A percentile compares a stretch with the other conserved stretches of the same genome.
These are phyloP conservation scores for Cyamopsis tetragonoloba DNA, from an alignment of 306 rosid species.

Conservation along the genomic window DNA sequence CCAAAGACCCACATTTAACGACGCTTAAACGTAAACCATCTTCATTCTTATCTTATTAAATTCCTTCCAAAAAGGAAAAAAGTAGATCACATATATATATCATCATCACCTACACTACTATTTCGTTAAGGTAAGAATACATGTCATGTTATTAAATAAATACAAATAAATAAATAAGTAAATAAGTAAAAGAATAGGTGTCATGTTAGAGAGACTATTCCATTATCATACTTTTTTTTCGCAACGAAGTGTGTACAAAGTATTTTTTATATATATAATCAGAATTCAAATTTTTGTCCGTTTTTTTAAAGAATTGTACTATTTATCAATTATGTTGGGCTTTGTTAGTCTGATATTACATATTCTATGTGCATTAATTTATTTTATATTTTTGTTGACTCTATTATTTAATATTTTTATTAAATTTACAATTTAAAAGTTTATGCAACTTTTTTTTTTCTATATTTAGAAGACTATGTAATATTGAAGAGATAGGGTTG, in stretches of 20 bases:
- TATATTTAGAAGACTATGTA: background rate
- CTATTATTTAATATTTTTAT: background rate
- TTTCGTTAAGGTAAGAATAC: background rate
- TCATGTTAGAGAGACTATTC: background rate
- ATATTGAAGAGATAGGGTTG: constrained; percentile 42
- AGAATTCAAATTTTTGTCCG: too few species aligned
- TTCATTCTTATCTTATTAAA: too few species aligned
- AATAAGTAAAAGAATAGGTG: constrained; percentile 1
- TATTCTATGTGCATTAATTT: background rate
- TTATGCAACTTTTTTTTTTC: background rate
- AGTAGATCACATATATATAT: constrained; percentile 27
- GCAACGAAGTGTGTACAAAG: too few species aligned
- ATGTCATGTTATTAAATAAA: too few species aligned
- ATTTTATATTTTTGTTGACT: background rate
- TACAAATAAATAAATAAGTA: too few species aligned
- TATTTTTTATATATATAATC: too few species aligned
- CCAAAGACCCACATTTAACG: constrained; percentile 51
- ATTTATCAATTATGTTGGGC: too few species aligned
- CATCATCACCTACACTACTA: constrained; percentile 44
- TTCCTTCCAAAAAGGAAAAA: constrained; percentile 51
- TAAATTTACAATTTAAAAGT: background rate
- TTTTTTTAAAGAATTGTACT: too few species aligned
- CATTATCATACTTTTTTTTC: too few species aligned
- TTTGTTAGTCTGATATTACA: too few species aligned
- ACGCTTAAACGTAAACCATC: constrained; percentile 26